Evolutionary conservation across 345 rosid species (phyloP).

Genomic region (Populus davidiana): DNA sequence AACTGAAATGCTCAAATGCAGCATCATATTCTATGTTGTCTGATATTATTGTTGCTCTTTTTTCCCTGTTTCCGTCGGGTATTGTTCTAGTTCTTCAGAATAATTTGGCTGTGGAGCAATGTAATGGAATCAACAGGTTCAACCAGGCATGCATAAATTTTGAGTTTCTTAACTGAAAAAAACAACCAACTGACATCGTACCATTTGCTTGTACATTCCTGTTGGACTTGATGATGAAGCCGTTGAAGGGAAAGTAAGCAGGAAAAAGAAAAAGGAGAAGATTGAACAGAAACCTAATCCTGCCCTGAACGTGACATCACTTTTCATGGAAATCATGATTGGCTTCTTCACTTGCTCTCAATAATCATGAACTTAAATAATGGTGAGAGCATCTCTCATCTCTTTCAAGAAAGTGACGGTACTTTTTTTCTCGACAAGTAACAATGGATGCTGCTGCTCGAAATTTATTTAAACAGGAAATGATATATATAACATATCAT

Average conservation of each 20-base stretch:
- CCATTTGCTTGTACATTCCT: neutral
- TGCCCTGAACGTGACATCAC: slow-evolving; percentile 13
- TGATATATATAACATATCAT: no score
- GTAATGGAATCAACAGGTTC: no score
- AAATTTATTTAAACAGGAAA: no score
- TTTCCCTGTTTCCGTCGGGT: no score
- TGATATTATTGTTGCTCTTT: no score
- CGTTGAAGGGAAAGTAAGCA: neutral
- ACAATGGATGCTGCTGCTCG: neutral
- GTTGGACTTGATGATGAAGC: neutral
- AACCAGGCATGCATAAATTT: no score
- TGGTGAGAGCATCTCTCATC: neutral
- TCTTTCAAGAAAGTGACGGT: neutral
- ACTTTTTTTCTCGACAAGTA: neutral
- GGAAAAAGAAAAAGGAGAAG: neutral
- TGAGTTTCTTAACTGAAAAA: neutral
- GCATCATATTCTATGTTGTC: no score
- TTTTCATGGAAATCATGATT: neutral
- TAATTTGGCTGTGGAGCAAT: no score
- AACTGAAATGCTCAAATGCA: no score
- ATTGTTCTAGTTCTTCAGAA: no score
- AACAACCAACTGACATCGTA: neutral
- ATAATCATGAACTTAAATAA: neutral
- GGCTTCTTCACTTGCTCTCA: slow-evolving; percentile 11
- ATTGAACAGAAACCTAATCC: neutral